Evolutionary conservation across 495 filamentous ascomycete genomes (phyloP), one percentile per base, ranked within the genome.

Genomic region (Aspergillus asperescens): DNA sequence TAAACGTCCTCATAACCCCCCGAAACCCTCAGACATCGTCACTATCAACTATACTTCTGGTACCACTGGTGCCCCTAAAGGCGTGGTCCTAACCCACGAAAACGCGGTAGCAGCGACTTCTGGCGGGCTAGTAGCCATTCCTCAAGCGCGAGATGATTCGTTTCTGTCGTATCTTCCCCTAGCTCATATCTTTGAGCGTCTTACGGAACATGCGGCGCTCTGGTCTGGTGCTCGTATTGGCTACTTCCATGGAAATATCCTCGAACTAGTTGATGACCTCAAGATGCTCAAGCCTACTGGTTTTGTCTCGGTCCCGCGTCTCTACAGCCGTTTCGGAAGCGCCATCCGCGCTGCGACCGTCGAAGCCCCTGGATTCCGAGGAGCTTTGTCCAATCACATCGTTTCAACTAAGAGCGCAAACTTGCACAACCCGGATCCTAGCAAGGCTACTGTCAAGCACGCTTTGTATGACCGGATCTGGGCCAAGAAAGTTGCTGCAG

Each of bases 21-120:
- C 93, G 7, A 70, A 69, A 25, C 81, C 87, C 0, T 78, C 85
- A 2, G 90, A 96, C 62, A 77, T 87, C 60, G 77, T 95, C 50
- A 97, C 93, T 27, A 90, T 98, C 71, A 98, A 97, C 73, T 98
- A 98, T 72, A 98, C 93, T 8, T 95, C 89, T 10, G 93, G 93
- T 15, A 98, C 93, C 8, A 98, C 93, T 0, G 94, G 93, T 6
- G 80, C 87, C 55, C 93, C 93, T 5, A 98, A 98, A 73, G 93
- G 93, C 50, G 93, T 97, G 5, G 75, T 92, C 28, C 70, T 97
- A 55, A 90, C 87, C 4, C 94, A 98, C 62, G 72, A 74, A 56
- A 88, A 85, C 63, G 88, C 90, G 23, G 81, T 94, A 4, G 82
- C 89, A 1, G 89, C 84, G 18, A 76, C 86, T 34, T 75, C 83